phyloP scores from a whole-genome alignment of 495 filamentous ascomycete genomes.

The Bryoglossum gracile region DNA sequence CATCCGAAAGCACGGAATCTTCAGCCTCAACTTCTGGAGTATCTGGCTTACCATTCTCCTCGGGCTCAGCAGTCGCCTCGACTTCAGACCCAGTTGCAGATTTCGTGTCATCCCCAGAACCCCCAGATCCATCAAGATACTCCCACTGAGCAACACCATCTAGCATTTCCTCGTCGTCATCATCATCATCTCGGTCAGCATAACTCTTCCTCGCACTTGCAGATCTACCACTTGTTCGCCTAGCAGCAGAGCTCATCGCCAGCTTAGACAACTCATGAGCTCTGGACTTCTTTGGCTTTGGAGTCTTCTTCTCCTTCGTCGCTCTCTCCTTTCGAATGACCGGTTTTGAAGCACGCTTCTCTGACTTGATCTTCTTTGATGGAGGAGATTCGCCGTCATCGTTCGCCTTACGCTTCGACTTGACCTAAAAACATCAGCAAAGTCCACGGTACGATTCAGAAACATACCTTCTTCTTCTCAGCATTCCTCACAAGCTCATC shows the following conservation, averaged over 20 bases:
- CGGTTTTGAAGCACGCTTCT: constrained; percentile 24
- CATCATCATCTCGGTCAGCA: constrained; percentile 43
- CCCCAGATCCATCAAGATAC: constrained; percentile 28
- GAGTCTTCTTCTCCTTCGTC: constrained; percentile 28
- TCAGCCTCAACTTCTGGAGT: constrained; percentile 16
- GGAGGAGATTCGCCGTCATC: constrained; percentile 33
- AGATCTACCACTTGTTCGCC: constrained; percentile 47
- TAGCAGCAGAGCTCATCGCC: constrained; percentile 29
- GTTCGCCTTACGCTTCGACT: constrained; percentile 42
- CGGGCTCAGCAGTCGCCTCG: constrained; percentile 17
- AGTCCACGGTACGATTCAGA: not conserved
- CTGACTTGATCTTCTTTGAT: constrained; percentile 28
- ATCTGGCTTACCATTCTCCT: constrained; percentile 8
- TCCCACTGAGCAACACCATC: constrained; percentile 49
- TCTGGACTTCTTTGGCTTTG: constrained; percentile 31
- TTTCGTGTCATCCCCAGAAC: constrained; percentile 21
- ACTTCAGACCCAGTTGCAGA: constrained; percentile 22
- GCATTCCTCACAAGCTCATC: constrained; percentile 40
- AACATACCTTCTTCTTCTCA: constrained; percentile 39
- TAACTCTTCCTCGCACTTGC: constrained; percentile 32
- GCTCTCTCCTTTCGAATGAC: constrained; percentile 24
- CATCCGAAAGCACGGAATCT: not conserved
- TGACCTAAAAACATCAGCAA: not conserved
- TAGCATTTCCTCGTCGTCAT: constrained; percentile 51
- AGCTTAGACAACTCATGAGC: constrained; percentile 25